These are phyloP conservation scores for Oxytropis ochrocephala DNA, from an alignment of 306 rosid species.

Conservation along the genomic window DNA sequence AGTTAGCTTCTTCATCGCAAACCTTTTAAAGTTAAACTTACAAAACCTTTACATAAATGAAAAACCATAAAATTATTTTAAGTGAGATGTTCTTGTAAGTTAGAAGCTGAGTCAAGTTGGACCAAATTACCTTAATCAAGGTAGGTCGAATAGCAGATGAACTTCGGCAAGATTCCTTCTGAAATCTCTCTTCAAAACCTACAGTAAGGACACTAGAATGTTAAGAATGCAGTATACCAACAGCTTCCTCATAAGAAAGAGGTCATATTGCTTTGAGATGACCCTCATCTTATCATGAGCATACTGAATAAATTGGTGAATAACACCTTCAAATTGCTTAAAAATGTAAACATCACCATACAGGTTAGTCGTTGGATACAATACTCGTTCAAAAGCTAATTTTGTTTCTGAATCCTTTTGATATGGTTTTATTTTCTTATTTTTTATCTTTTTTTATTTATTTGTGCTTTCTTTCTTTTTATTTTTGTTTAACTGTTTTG, in stretches of 20 bases:
- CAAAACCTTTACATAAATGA: not conserved
- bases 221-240: not conserved
- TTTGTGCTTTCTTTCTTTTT: too few species aligned
- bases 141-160: conserved; percentile 91
- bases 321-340: not conserved
- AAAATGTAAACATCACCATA: not conserved
- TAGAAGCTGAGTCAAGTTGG: not conserved
- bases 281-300: not conserved
- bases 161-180: conserved; percentile 85
- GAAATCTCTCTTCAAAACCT: conserved; percentile 99
- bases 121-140: conserved; percentile 70
- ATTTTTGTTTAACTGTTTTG: too few species aligned
- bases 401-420: too few species aligned
- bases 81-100: not conserved
- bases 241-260: conserved; percentile 1
- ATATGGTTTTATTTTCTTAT: too few species aligned
- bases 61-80: not conserved
- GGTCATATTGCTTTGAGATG: not conserved
- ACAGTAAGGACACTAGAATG: conserved; percentile 9
- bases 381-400: too few species aligned
- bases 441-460: too few species aligned
- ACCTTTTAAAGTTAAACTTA: not conserved
- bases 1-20: not conserved
- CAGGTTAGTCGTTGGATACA: too few species aligned
- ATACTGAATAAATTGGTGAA: not conserved